Base-by-base conservation (phyloP, 179 eudicot species). In the Beta corolliflora region DNA sequence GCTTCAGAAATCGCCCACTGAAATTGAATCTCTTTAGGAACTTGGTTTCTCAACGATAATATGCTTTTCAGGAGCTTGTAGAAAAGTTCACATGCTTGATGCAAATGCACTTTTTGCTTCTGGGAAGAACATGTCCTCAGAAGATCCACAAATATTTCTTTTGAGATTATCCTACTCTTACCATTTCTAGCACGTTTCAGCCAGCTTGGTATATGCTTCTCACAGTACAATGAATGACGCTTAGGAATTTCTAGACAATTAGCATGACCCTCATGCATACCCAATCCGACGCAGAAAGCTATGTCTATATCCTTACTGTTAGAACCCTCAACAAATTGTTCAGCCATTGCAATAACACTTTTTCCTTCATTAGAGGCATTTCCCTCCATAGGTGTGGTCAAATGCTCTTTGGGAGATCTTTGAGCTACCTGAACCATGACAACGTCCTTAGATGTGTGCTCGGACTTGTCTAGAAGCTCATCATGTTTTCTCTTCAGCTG, bases 121-220 rank as follows among this genome's bases (percentile, higher is more conserved):
- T 83, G 85, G 19, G 95, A 86, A 54, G 87, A 77, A 78, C 98
- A 97, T 56, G 89, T 81, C 79, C 79, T 88, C 81, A 93, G 76
- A 84, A 97, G 93, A 79, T 94, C 97, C 45, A 94, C 44, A 83
- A 91, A 97, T 50, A 94, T 92, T 81, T 97, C 99, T 81, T 97
- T 97, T 58, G 99, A 92, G 79, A 97, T 84, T 78, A 97, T 91
- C 85, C 99, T 91, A 87, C 95, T 91, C 85, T 94, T 97, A 25
- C 99, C 99, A 79, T 97, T 93, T 89, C 99, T 89, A 48, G 99
- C 99, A 66, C 99, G 99, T 88, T 94, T 97, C 59, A 97, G 99
- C 98, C 98, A 97, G 88, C 87, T 91, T 44, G 99, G 99, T 81
- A 97, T 70, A 83, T 97, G 99, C 59, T 93, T 91, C 55, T 97